Evolutionary conservation across 2,329 filamentous ascomycete species (phyloP), one percentile per base, ranked within the genome.

Genomic region (Exophiala dermatitidis): DNA sequence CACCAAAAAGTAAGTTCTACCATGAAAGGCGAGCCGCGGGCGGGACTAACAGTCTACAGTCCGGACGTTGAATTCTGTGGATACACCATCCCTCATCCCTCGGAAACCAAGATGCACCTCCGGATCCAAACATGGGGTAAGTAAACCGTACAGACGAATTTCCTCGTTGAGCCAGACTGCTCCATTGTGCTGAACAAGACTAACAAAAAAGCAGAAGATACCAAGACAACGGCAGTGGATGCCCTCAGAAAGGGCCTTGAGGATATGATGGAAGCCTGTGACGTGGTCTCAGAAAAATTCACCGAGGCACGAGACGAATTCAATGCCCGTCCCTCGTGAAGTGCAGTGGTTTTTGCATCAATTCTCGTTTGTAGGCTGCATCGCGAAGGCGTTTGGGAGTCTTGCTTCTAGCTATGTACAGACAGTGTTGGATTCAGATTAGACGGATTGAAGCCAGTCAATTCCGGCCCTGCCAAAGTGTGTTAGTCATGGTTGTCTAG

Each of bases 11-110:
- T 96, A 75, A 40, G 19, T 48, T 38, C n/a, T 19, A 10, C 42
- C 29, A 3, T 32, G 8, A 4, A 41, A 44, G 29, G 26, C 3
- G 19, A 4, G 10, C 19, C 5, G 32, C 37, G 33, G 48, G 32
- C 30, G 37, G 49, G 32, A 33, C 50, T 48, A 26, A 41, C 43
- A 38, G 10, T 52, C 38, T 26, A 12, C 60, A 97, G 91, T 70
- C 91, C 93, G 31, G 83, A 93, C 60, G 93, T 98, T 56, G 93
- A 98, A 70, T 96, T 98, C 73, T 97, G 93, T 72, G 93, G 91
- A 57, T 98, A 98, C 71, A 88, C 91, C 5, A 97, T 98, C 57
- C 93, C 93, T 31, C 93, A 98, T 72, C 93, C 93, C 47, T 95
- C 90, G 37, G 93, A 98, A 72, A 76, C 84, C 38, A 93, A 95